Percentiles rank a stretch among this genome's conserved stretches.
Conservation (phyloP, 2,329 filamentous ascomycete species). For the Pezizomycotina sp. region DNA sequence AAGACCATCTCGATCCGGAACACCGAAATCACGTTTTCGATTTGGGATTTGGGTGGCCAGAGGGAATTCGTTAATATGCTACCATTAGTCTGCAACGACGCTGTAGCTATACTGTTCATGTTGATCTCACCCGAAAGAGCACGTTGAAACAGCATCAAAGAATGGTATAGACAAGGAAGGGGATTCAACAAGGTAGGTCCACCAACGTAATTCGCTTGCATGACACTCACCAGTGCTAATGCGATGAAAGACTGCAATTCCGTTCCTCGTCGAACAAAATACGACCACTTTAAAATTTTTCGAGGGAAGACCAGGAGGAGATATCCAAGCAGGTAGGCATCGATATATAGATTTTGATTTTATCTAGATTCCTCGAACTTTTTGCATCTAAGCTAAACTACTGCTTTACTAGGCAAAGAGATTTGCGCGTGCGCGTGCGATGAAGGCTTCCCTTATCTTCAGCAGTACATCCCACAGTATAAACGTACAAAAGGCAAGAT, state of each 20-base stretch:
- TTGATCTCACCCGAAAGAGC: slow-evolving; percentile 97
- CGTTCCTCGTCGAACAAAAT: slow-evolving; percentile 92
- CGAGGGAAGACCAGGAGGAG: slow-evolving; percentile 91
- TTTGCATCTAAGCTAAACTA: slow-evolving; percentile 22
- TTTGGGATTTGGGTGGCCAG: slow-evolving; percentile 96
- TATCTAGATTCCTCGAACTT: neutral
- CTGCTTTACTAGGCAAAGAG: slow-evolving; percentile 34
- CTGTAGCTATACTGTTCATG: slow-evolving; percentile 98
- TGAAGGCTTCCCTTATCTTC: slow-evolving; percentile 95
- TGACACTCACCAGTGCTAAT: neutral
- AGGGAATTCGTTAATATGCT: slow-evolving; percentile 99
- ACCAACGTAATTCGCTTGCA: neutral
- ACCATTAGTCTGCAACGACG: slow-evolving; percentile 96
- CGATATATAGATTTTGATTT: too few relatives aligned
- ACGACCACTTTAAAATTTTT: slow-evolving; percentile 98
- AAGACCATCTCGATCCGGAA: slow-evolving; percentile 99
- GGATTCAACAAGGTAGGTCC: slow-evolving; percentile 69
- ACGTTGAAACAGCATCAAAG: slow-evolving; percentile 98
- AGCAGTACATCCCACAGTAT: slow-evolving; percentile 98
- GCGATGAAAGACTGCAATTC: slow-evolving; percentile 59
- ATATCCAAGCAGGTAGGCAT: slow-evolving; percentile 73
- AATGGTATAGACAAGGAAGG: slow-evolving; percentile 94
- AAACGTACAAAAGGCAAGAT: slow-evolving; percentile 86
- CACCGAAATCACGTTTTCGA: slow-evolving; percentile 98
- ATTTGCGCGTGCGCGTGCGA: slow-evolving; percentile 94